Evolutionary conservation across 768 basidiomycete genomes (phyloP), one percentile per base, ranked within the genome.

Genomic region (Rhodotorula sphaerocarpa): DNA sequence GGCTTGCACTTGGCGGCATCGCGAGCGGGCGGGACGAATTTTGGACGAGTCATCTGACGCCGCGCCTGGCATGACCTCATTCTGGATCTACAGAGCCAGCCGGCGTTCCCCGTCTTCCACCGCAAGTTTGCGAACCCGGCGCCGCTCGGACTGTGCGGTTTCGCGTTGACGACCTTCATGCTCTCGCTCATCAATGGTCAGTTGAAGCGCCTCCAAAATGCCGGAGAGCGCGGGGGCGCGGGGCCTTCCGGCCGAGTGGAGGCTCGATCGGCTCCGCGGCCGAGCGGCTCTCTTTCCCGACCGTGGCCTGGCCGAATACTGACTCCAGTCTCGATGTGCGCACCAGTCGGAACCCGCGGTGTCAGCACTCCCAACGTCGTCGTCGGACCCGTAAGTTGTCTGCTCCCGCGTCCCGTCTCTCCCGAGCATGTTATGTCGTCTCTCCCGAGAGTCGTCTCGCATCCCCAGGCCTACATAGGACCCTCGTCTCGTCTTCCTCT

Each of bases 91-190:
- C 62, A 57, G 45, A 46, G 57, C 47, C 73, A 75, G 52, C 66
- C 72, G 14, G 72, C 69, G 30, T 71, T 73, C 67, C 70, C 72
- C 4, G 59, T 70, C 45, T 75, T 68, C 68, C 74, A 75, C 63
- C 54, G 52, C 16, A 36, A 63, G 55, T 70, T 58, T 31, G 66
- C 61, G 42, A 68, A 68, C 62, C 66, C 66, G 18, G 67, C 67
- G 1, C 67, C 67, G 21, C 46, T 69, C 18, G 67, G 63, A 6
- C 59, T 70, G 18, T 59, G 51, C 43, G 65, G 54, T 25, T 70
- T 75, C 68, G 74, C 69, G 2, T 69, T 73, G 27, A 76, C 76
- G 15, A 76, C 76, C 23, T 76, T 76, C 61, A 67, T 76, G 52
- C 67, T 75, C 43, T 68, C 67, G 23, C 42, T 68, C 28, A 50